phyloP scores from a whole-genome alignment of 352 stramenopile genomes.

The Phytophthora citrophthora region DNA sequence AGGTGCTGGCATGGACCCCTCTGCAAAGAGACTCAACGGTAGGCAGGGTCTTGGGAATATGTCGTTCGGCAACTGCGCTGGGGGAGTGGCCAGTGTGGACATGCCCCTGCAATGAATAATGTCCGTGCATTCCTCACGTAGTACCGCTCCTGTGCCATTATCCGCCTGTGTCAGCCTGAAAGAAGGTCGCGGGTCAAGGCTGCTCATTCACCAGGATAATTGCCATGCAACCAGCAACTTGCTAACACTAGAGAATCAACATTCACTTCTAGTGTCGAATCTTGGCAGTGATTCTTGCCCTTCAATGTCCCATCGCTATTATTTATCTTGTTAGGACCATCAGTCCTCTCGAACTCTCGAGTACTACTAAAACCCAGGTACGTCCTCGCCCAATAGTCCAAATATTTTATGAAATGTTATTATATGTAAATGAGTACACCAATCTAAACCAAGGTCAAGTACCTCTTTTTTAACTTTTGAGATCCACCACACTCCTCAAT shows the following conservation, averaged over 20 bases:
- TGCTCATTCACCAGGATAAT: no score
- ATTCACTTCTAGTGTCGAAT: no score
- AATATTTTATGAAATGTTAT: neutral
- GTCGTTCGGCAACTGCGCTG: neutral
- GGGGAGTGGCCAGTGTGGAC: neutral
- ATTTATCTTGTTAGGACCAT: neutral
- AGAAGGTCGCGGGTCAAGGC: no score
- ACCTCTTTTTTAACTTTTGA: neutral
- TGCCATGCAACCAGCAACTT: neutral
- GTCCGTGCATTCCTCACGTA: no score
- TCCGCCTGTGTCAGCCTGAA: no score
- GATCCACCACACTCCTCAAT: constrained; percentile 2
- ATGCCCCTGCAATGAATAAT: no score
- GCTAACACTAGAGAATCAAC: no score
- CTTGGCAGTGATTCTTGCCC: no score
- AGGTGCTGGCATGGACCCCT: neutral
- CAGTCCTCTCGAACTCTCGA: neutral
- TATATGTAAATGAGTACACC: neutral
- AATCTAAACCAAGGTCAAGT: neutral
- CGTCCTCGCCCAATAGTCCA: neutral
- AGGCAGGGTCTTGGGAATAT: neutral
- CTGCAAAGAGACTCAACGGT: neutral
- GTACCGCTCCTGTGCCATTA: no score
- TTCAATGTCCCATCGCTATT: neutral
- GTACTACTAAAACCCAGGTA: neutral